A percentile compares a stretch with the other conserved stretches of the same genome.
Evolutionary conservation across 1,284 basidiomycete species (phyloP).

Genomic region (Schizophyllum amplum): DNA sequence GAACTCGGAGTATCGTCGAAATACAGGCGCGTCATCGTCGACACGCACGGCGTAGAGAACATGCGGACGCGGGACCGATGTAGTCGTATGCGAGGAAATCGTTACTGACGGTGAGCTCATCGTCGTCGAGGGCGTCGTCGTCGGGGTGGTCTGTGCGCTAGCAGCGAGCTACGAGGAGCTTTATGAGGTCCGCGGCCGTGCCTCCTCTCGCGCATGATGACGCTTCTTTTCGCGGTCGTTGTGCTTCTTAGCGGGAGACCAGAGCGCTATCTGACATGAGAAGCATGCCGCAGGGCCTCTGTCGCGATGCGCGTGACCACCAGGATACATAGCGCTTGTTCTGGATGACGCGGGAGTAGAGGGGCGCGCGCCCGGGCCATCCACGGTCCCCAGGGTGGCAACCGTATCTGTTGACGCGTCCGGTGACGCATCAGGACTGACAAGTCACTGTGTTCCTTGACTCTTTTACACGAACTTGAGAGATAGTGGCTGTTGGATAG

Average conservation of each 20-base stretch:
- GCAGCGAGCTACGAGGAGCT: neutral
- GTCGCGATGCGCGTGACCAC: neutral
- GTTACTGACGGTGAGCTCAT: conserved; percentile 15
- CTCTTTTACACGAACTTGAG: no score
- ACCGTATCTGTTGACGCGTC: neutral
- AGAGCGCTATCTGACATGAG: neutral
- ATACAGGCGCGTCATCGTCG: neutral
- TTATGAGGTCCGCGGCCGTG: neutral
- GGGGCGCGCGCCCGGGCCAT: no score
- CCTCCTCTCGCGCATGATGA: neutral
- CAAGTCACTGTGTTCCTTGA: no score
- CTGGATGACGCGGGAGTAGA: neutral
- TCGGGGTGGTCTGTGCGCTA: neutral
- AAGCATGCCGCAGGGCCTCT: neutral
- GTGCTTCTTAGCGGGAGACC: neutral
- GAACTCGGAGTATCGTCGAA: conserved; percentile 23
- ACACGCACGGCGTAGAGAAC: conserved; percentile 31
- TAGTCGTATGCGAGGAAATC: conserved; percentile 39
- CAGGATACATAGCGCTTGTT: neutral
- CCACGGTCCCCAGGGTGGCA: no score
- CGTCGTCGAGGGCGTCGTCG: neutral
- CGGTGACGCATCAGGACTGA: neutral
- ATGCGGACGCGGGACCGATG: conserved; percentile 42
- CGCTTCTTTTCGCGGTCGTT: neutral
- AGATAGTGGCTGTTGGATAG: no score